Evolutionary conservation across 768 basidiomycete genomes (phyloP).

Genomic region (Pleurotus tuoliensis): DNA sequence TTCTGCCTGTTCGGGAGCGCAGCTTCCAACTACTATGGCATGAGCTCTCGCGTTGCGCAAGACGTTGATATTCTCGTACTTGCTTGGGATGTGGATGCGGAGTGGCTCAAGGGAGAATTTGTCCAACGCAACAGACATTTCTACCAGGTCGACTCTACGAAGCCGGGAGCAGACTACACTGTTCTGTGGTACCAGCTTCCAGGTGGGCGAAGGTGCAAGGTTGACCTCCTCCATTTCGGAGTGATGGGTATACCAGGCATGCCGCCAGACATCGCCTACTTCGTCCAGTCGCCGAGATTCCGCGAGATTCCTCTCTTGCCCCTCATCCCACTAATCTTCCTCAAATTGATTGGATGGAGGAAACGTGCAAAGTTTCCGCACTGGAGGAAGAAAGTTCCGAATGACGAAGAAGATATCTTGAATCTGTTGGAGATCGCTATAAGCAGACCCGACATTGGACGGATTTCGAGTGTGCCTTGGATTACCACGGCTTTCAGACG

Average conservation of each 20-base stretch:
- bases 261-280: background rate
- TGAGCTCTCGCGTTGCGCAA: background rate
- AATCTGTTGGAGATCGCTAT: constrained; percentile 35
- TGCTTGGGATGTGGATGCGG: background rate
- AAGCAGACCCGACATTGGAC: background rate
- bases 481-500: background rate
- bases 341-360: constrained; percentile 40
- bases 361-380: constrained; percentile 34
- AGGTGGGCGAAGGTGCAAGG: background rate
- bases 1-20: background rate
- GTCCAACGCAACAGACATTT: background rate
- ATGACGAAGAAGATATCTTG: constrained; percentile 38
- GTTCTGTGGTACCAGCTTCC: background rate
- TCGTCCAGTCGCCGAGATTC: background rate
- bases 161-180: background rate
- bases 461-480: background rate
- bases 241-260: background rate
- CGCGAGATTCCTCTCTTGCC: constrained; percentile 30
- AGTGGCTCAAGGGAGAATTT: background rate
- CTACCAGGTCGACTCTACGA: background rate
- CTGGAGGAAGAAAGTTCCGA: constrained; percentile 31
- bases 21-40: background rate
- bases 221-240: background rate
- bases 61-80: background rate
- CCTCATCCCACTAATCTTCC: constrained; percentile 30